Conservation (phyloP, 305 asterid species). For the Stenogyne calaminthoides region DNA sequence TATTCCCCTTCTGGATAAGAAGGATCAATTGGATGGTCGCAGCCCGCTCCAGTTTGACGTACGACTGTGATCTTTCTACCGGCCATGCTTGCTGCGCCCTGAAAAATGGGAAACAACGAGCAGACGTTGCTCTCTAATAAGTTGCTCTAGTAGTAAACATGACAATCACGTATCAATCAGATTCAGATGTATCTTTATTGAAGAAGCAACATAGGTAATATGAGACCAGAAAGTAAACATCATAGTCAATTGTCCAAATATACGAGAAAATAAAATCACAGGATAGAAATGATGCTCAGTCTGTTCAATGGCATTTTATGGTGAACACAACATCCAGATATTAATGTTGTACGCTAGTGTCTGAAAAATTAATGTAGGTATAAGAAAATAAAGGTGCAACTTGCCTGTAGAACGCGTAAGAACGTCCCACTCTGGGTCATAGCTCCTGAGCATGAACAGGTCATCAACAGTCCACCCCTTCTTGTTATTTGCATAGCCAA, state of each 20-base stretch:
- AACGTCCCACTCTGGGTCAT: constrained; percentile 93
- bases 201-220: neutral
- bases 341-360: neutral
- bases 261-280: neutral
- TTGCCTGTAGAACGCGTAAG: constrained; percentile 79
- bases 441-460: constrained; percentile 99
- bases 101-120: neutral
- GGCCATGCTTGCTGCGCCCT: constrained; percentile 88
- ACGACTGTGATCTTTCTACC: constrained; percentile 72
- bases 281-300: neutral
- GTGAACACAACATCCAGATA: neutral
- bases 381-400: constrained; percentile 20
- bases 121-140: neutral
- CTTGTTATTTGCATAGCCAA: constrained; percentile 86
- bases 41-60: constrained; percentile 85
- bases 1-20: constrained; percentile 88
- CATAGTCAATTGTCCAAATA: neutral
- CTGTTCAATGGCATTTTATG: neutral
- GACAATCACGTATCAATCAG: neutral
- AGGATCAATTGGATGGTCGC: constrained; percentile 89
- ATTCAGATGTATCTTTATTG: neutral
- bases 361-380: neutral
- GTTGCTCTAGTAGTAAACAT: neutral
- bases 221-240: neutral
- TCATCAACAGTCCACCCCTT: constrained; percentile 90